A percentile compares a stretch with the other conserved stretches of the same genome.
Evolutionary conservation across 2,329 filamentous ascomycete genomes (phyloP).

Genomic region (Kalmusia sp.): DNA sequence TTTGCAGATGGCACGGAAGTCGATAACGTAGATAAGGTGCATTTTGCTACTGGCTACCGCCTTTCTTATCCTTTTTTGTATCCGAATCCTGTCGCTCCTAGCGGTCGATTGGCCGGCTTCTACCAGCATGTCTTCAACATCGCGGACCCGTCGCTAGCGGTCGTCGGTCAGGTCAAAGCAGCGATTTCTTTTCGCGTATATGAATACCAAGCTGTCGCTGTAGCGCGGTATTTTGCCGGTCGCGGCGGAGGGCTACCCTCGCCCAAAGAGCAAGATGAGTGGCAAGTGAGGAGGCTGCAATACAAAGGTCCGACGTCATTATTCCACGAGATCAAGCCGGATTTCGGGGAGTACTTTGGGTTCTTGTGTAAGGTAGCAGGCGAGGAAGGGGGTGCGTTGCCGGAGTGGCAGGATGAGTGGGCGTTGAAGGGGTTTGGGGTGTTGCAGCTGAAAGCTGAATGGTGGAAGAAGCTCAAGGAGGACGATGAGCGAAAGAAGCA

Average conservation of each 20-base stretch:
- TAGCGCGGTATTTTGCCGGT: constrained; percentile 17
- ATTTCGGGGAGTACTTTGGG: constrained; percentile 20
- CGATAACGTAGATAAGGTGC: constrained; percentile 14
- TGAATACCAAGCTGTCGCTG: constrained; percentile 25
- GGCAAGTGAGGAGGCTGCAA: constrained; percentile 13
- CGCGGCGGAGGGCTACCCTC: constrained; percentile 14
- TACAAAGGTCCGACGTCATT: constrained; percentile 12
- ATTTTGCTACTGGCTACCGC: constrained; percentile 21
- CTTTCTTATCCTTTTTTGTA: constrained; percentile 18
- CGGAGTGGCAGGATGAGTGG: constrained; percentile 17
- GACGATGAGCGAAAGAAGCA: background rate
- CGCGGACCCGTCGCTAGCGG: constrained; percentile 14
- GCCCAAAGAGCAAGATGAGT: constrained; percentile 7
- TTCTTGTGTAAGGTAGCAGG: constrained; percentile 18
- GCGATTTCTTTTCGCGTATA: constrained; percentile 20
- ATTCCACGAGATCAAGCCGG: constrained; percentile 21
- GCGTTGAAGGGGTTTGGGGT: constrained; percentile 16
- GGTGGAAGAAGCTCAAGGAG: constrained; percentile 11
- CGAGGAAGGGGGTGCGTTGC: constrained; percentile 15
- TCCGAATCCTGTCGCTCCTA: constrained; percentile 12
- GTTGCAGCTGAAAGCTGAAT: constrained; percentile 16
- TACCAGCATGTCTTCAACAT: constrained; percentile 24
- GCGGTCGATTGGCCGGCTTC: constrained; percentile 14
- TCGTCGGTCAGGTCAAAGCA: constrained; percentile 15
- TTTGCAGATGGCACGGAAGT: constrained; percentile 17